Evolutionary conservation across 2,329 filamentous ascomycete genomes (phyloP), one percentile per base, ranked within the genome.

Genomic region (Phoma sp.): DNA sequence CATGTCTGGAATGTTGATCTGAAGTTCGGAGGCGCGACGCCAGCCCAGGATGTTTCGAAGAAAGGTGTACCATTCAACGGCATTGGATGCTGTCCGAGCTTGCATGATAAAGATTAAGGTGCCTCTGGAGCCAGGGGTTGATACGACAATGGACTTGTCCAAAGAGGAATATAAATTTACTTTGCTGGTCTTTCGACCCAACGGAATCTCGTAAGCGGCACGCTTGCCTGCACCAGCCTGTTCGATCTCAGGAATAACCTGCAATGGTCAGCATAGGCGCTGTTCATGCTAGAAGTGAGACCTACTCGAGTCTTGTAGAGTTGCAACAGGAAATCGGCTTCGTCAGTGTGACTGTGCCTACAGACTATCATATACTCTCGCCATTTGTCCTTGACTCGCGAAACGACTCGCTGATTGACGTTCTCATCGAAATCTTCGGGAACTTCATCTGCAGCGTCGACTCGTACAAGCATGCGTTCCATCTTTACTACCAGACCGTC

Each of bases 21-120:
- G 79, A 8, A 89, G 75, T 29, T 80, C 81, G 33, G 78, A 77
- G 4, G 83, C 78, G 48, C 84, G 79, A 40, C 79, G 77, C 79
- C 81, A 84, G 33, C 86, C 86, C 18, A 89, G 74, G 7, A 82
- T 77, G 47, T 83, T 82, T 10, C 82, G 78, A 11, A 89, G 75
- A 59, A 88, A 88, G 0, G 86, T 88, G 66, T 86, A 88, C 86
- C 86, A 89, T 67, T 89, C 86, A 8, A 87, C 82, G 6, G 85
- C 83, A 62, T 83, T 83, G 5, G 84, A 82, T 2, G 81, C 79
- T 14, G 86, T 86, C 10, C 83, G 80, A 5, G 86, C 80, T 27
- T 84, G 81, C 71, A 89, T 80, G 55, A 89, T 85, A 47, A 73
- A 74, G 40, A 89, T 86, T 30, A 79, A 78, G 1, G 83, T 86